A percentile compares a stretch with the other conserved stretches of the same genome.
Evolutionary conservation across 2,329 filamentous ascomycete species (phyloP).

Genomic region (Phaeosphaeriaceae sp.): DNA sequence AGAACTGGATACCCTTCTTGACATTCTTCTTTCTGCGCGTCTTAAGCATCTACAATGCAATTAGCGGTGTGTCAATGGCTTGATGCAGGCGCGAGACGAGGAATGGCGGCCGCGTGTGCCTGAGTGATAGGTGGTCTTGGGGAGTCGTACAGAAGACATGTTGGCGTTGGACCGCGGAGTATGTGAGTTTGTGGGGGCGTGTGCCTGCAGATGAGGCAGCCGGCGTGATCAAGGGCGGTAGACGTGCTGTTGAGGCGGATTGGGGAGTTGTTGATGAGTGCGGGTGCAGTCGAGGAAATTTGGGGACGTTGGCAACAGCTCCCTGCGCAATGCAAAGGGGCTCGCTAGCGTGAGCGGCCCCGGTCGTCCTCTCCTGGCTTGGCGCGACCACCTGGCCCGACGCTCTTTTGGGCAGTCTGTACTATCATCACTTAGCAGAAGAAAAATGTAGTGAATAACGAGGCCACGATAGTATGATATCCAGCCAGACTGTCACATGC

Average conservation of each 20-base stretch:
- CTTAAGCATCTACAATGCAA: constrained; percentile 63
- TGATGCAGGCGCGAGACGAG: constrained; percentile 19
- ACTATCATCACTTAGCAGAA: background rate
- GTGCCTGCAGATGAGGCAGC: constrained; percentile 27
- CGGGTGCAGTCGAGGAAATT: constrained; percentile 49
- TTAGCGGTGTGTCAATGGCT: constrained; percentile 36
- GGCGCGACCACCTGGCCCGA: constrained; percentile 36
- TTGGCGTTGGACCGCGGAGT: constrained; percentile 31
- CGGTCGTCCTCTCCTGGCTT: constrained; percentile 42
- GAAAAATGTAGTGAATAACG: background rate
- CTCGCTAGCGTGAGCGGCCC: constrained; percentile 45
- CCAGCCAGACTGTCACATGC: background rate
- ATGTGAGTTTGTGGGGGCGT: constrained; percentile 21
- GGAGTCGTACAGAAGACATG: constrained; percentile 50
- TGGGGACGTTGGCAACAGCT: constrained; percentile 49
- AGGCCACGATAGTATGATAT: background rate
- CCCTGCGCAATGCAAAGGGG: constrained; percentile 51
- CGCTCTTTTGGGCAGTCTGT: constrained; percentile 20
- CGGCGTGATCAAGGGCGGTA: constrained; percentile 9
- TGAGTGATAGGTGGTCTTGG: constrained; percentile 30
- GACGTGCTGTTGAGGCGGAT: constrained; percentile 29
- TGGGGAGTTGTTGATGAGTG: constrained; percentile 34
- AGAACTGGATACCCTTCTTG: constrained; percentile 99
- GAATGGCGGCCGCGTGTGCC: constrained; percentile 28
- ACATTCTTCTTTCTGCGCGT: constrained; percentile 99